Evolutionary conservation across 116 monocot species (phyloP).

Genomic region (Phalaenopsis hybrid): DNA sequence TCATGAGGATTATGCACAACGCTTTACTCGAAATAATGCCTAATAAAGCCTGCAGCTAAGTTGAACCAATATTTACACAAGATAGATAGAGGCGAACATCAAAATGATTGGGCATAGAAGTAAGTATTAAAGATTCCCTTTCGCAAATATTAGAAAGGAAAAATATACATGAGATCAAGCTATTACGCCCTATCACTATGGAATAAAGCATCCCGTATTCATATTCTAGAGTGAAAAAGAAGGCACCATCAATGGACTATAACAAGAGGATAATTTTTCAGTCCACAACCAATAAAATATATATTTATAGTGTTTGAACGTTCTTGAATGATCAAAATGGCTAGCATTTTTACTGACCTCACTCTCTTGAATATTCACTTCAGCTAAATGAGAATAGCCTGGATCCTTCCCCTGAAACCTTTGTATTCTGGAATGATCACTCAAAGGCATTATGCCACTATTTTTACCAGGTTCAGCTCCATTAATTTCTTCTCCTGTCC

Average conservation of each 20-base stretch:
- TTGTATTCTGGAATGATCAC: conserved; percentile 4
- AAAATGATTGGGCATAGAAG: conserved; percentile 1
- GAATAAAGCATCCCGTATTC: neutral
- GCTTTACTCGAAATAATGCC: no score
- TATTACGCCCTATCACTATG: neutral
- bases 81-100: neutral
- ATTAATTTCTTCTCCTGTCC: conserved; percentile 1
- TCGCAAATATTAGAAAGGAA: no score
- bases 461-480: conserved; percentile 5
- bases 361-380: neutral
- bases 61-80: no score
- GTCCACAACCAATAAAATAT: no score
- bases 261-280: neutral
- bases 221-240: neutral
- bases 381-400: neutral
- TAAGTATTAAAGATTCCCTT: neutral
- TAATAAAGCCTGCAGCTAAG: no score
- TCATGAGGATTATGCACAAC: no score
- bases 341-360: conserved; percentile 12
- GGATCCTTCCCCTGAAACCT: neutral
- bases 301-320: neutral
- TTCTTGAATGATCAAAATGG: neutral
- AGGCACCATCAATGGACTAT: neutral
- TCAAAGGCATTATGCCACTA: neutral
- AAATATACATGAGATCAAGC: neutral